A percentile compares a stretch with the other conserved stretches of the same genome.
Conservation (phyloP, 805 yeast species). For the Candida andamanensis region DNA sequence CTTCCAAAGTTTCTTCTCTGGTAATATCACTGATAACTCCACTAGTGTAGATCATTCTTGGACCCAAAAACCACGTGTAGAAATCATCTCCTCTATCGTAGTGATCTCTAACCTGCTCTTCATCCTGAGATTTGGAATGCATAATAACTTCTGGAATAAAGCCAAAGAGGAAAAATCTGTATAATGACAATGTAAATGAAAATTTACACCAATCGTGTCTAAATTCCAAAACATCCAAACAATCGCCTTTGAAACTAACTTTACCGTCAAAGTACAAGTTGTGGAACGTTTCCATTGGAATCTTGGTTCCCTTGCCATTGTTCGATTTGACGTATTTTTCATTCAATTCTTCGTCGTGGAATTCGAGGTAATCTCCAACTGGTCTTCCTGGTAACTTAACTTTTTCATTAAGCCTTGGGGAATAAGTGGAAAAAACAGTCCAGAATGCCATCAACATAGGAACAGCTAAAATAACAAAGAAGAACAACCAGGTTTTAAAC, state of each 20-base stretch:
- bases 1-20: constrained; percentile 67
- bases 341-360: constrained; percentile 67
- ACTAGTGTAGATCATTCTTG: constrained; percentile 90
- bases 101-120: constrained; percentile 93
- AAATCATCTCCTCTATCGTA: constrained; percentile 96
- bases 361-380: constrained; percentile 73
- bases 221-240: constrained; percentile 75
- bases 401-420: constrained; percentile 79
- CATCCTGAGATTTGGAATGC: constrained; percentile 92
- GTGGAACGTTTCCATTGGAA: constrained; percentile 90
- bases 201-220: constrained; percentile 90
- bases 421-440: constrained; percentile 69
- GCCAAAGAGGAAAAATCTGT: constrained; percentile 76
- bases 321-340: constrained; percentile 51
- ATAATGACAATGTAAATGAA: constrained; percentile 69
- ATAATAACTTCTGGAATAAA: constrained; percentile 89
- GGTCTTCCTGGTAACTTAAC: constrained; percentile 72
- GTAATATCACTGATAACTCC: constrained; percentile 74
- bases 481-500: constrained; percentile 58
- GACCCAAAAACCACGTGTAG: constrained; percentile 90
- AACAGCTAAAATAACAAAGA: constrained; percentile 48
- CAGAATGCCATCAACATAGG: constrained; percentile 82
- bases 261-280: constrained; percentile 80
- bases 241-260: constrained; percentile 84
- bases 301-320: constrained; percentile 62